These are phyloP conservation scores for Pyronema omphalodes DNA, from an alignment of 495 filamentous ascomycete genomes.

Conservation along the genomic window DNA sequence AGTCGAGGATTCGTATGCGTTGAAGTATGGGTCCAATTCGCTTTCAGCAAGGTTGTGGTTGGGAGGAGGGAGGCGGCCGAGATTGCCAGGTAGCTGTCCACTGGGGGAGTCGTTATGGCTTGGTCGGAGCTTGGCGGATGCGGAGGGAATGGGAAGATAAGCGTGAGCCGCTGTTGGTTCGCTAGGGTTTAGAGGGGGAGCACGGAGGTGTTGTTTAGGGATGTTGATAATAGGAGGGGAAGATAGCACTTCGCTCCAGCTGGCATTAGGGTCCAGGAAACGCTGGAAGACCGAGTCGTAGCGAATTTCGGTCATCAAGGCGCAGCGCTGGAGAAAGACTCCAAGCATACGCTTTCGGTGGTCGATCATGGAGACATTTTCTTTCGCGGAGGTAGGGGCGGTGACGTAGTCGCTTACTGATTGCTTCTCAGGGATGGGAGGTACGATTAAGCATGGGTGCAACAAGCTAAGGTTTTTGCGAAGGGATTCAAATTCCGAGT, in stretches of 20 bases:
- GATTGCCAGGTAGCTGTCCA: slow-evolving; percentile 33
- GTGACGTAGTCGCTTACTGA: slow-evolving; percentile 97
- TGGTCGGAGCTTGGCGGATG: slow-evolving; percentile 64
- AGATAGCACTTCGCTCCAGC: slow-evolving; percentile 89
- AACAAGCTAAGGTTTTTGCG: slow-evolving; percentile 72
- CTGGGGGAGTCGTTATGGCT: slow-evolving; percentile 36
- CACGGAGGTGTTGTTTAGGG: slow-evolving; percentile 82
- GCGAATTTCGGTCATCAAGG: slow-evolving; percentile 77
- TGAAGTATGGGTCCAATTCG: slow-evolving; percentile 88
- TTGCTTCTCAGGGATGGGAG: slow-evolving; percentile 95
- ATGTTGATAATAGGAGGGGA: slow-evolving; percentile 78
- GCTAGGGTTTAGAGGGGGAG: slow-evolving; percentile 79
- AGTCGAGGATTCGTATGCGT: slow-evolving; percentile 71
- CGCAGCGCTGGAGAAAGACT: slow-evolving; percentile 85
- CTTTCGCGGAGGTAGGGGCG: slow-evolving; percentile 92
- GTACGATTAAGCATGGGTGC: slow-evolving; percentile 85
- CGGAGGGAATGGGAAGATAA: slow-evolving; percentile 68
- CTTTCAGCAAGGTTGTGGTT: slow-evolving; percentile 59
- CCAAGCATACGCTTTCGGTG: slow-evolving; percentile 87
- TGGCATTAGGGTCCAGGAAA: slow-evolving; percentile 91
- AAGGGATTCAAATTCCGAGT: slow-evolving; percentile 92
- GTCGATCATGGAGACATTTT: slow-evolving; percentile 90
- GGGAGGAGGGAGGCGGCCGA: slow-evolving; percentile 68
- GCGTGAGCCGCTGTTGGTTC: slow-evolving; percentile 77
- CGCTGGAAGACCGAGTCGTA: slow-evolving; percentile 95